Evolutionary conservation across 345 rosid genomes (phyloP).

Genomic region (Citrus australasica): DNA sequence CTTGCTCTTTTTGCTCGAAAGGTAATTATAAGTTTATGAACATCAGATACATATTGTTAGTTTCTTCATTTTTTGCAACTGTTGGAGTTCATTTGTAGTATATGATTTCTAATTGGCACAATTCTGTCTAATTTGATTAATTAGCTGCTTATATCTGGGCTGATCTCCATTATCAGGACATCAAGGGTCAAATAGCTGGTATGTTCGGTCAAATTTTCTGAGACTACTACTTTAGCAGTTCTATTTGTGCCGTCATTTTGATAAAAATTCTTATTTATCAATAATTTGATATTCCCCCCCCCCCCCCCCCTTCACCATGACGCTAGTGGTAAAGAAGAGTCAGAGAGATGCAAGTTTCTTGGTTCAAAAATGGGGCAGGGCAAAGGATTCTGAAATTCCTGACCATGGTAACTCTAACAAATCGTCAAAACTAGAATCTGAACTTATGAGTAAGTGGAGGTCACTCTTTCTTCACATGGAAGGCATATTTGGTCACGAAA

Average conservation of each 20-base stretch:
- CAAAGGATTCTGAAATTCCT: constrained; percentile 36
- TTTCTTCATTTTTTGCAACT: not conserved
- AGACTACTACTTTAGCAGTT: not conserved
- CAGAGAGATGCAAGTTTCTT: constrained; percentile 63
- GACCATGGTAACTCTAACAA: constrained; percentile 32
- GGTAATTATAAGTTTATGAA: constrained; percentile 33
- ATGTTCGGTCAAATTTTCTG: constrained; percentile 7
- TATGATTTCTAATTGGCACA: not conserved
- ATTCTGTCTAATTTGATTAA: constrained; percentile 17
- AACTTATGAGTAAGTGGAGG: constrained; percentile 67
- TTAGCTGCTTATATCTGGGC: constrained; percentile 94
- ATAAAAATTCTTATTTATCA: not conserved
- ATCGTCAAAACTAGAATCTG: constrained; percentile 51
- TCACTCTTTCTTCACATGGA: constrained; percentile 85
- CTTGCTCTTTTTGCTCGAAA: constrained; percentile 83
- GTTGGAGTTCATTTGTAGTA: not conserved
- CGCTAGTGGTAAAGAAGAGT: constrained; percentile 70
- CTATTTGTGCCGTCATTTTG: not conserved
- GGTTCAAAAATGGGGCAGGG: constrained; percentile 47
- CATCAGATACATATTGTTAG: not conserved
- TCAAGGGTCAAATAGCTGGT: constrained; percentile 78
- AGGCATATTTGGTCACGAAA: constrained; percentile 56
- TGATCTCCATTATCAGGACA: constrained; percentile 88
- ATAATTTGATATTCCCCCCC: not conserved
- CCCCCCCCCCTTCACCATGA: too few relatives aligned